Evolutionary conservation across 108 stramenopile species (phyloP).

Genomic region (Pelagomonas calceolata): DNA sequence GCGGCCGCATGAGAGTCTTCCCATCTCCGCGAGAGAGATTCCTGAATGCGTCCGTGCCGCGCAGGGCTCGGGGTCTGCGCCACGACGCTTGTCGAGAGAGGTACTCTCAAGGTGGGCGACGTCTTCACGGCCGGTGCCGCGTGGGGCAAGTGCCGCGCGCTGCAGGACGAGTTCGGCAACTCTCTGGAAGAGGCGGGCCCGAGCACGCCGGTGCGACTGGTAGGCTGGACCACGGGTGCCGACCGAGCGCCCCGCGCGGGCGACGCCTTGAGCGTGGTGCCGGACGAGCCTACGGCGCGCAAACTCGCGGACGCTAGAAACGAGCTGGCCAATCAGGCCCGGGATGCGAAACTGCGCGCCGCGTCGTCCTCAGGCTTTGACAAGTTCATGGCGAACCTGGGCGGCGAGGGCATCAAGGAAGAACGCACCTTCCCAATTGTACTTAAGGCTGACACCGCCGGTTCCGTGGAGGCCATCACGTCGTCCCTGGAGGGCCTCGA

Average conservation of each 20-base stretch:
- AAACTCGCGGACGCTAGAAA: slow-evolving; percentile 20
- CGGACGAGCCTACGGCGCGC: slow-evolving; percentile 19
- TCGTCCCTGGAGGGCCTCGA: slow-evolving; percentile 67
- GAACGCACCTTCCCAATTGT: slow-evolving; percentile 75
- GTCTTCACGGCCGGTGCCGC: slow-evolving; percentile 80
- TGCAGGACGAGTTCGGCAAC: slow-evolving; percentile 62
- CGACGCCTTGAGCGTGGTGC: slow-evolving; percentile 55
- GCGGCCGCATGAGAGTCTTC: no score
- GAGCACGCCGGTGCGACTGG: slow-evolving; percentile 69
- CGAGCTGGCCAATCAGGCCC: not conserved
- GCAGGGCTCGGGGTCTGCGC: slow-evolving; percentile 85
- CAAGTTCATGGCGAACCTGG: slow-evolving; percentile 13
- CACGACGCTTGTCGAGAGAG: slow-evolving; percentile 84
- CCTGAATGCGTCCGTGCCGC: no score
- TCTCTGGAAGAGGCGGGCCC: slow-evolving; percentile 73
- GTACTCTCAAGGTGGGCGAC: slow-evolving; percentile 83
- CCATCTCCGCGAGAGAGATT: no score
- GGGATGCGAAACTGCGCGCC: not conserved
- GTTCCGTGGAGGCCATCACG: slow-evolving; percentile 83
- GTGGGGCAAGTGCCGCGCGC: slow-evolving; percentile 69
- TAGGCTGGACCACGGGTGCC: slow-evolving; percentile 41
- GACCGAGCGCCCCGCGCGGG: slow-evolving; percentile 76
- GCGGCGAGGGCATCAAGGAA: slow-evolving; percentile 38
- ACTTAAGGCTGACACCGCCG: slow-evolving; percentile 88
- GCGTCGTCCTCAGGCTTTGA: slow-evolving; percentile 37